These are phyloP conservation scores for Ambrosia trifida DNA, from an alignment of 129 eudicot species.

Conservation along the genomic window DNA sequence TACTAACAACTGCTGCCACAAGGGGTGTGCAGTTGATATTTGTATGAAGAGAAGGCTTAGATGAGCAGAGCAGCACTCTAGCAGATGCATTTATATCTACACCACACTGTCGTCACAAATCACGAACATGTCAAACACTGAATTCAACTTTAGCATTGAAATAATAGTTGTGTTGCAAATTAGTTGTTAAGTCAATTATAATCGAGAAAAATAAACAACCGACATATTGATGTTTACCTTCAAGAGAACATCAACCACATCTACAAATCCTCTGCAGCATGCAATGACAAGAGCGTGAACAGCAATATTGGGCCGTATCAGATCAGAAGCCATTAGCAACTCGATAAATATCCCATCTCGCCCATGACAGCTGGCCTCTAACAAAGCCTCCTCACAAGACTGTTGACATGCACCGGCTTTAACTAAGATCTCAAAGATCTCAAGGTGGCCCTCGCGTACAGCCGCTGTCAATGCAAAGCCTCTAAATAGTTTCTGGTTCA, in stretches of 20 bases:
- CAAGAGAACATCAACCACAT: constrained; percentile 63
- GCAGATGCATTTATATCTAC: constrained; percentile 69
- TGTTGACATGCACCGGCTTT: constrained; percentile 89
- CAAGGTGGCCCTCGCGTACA: constrained; percentile 78
- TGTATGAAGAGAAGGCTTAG: constrained; percentile 85
- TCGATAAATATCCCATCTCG: constrained; percentile 48
- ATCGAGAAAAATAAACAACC: neutral
- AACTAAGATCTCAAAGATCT: constrained; percentile 78
- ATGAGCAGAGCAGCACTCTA: constrained; percentile 79
- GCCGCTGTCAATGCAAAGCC: constrained; percentile 85
- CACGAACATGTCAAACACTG: neutral
- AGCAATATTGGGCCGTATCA: constrained; percentile 77
- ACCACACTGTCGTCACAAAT: constrained; percentile 64
- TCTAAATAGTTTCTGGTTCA: constrained; percentile 71
- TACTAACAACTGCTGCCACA: constrained; percentile 85
- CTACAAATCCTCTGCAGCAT: constrained; percentile 78
- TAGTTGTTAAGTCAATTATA: neutral
- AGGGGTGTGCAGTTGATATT: constrained; percentile 78
- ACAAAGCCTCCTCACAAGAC: constrained; percentile 90
- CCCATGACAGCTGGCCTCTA: constrained; percentile 88
- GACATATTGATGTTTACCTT: constrained; percentile 47
- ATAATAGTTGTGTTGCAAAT: constrained; percentile 7
- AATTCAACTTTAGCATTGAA: neutral
- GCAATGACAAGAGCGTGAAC: constrained; percentile 89
- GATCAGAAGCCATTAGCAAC: constrained; percentile 76